phyloP scores from a whole-genome alignment of 352 stramenopile species.

The Discostella stelligera region DNA sequence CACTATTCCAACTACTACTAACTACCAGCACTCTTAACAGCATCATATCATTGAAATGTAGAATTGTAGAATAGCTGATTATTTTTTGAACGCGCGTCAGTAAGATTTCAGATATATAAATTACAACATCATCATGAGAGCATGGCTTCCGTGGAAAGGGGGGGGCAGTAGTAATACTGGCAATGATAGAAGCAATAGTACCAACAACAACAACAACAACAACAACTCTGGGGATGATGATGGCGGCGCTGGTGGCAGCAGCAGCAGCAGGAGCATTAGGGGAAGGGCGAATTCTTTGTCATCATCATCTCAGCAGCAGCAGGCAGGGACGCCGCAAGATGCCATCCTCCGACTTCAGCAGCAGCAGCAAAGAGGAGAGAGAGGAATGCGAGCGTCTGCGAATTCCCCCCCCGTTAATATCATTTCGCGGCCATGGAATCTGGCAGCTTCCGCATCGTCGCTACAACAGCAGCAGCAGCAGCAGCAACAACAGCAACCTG shows the following conservation, averaged over 20 bases:
- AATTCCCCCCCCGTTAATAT: neutral
- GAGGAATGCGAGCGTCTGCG: neutral
- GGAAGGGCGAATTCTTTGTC: neutral
- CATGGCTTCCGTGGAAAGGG: constrained; percentile 8
- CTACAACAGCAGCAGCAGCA: neutral
- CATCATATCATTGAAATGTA: neutral
- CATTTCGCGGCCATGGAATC: neutral
- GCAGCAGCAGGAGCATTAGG: neutral
- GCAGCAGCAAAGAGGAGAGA: neutral
- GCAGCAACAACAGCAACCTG: neutral
- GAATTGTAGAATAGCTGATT: neutral
- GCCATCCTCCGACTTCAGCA: neutral
- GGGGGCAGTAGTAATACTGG: neutral
- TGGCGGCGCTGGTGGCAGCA: neutral
- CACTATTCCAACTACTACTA: no score
- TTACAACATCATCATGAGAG: constrained; percentile 1
- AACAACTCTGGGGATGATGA: neutral
- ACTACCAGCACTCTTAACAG: no score
- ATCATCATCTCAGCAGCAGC: no score
- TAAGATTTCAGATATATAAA: neutral
- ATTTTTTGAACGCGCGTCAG: no score
- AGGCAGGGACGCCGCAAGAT: neutral
- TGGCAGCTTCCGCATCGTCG: neutral
- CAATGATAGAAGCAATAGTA: constrained; percentile 9
- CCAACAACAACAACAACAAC: no score